phyloP scores from a whole-genome alignment of 2,329 filamentous ascomycete genomes.

The Phialemoniopsis sp. region DNA sequence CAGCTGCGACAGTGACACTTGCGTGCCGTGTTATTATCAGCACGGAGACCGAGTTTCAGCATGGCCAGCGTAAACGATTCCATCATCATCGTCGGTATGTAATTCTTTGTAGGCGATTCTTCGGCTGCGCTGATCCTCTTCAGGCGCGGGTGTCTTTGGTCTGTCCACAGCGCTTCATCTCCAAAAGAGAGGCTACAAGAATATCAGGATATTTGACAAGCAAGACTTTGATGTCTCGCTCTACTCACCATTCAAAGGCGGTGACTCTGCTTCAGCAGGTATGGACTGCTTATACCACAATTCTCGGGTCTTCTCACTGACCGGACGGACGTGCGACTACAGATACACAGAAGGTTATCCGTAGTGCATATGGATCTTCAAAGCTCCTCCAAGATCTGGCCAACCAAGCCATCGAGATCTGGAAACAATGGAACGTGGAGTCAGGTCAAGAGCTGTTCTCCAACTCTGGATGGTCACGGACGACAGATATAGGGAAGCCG shows the following conservation, averaged over 20 bases:
- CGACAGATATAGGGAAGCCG: too few relatives aligned
- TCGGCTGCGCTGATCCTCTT: too few relatives aligned
- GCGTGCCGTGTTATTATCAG: too few relatives aligned
- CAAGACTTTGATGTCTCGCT: constrained; percentile 32
- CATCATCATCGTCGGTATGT: too few relatives aligned
- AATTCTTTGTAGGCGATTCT: too few relatives aligned
- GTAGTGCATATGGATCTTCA: background rate
- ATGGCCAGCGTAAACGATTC: too few relatives aligned
- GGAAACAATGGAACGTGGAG: constrained; percentile 3
- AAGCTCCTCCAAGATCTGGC: background rate
- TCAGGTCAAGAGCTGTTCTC: constrained; percentile 1
- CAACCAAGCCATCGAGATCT: too few relatives aligned
- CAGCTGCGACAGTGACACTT: too few relatives aligned
- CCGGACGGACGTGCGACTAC: too few relatives aligned
- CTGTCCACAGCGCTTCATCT: constrained; percentile 1
- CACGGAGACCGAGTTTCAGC: too few relatives aligned
- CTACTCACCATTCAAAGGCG: constrained; percentile 35
- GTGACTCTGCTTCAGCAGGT: constrained; percentile 33
- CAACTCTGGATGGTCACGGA: constrained; percentile 2
- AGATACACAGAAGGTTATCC: constrained; percentile 4
- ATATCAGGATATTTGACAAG: constrained; percentile 25
- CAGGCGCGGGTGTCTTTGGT: constrained; percentile 2
- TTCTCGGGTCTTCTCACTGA: background rate
- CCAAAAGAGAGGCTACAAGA: constrained; percentile 2
- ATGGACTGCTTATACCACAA: background rate